Evolutionary conservation across 257 asterid genomes (phyloP).

Genomic region (Anisodus tanguticus): DNA sequence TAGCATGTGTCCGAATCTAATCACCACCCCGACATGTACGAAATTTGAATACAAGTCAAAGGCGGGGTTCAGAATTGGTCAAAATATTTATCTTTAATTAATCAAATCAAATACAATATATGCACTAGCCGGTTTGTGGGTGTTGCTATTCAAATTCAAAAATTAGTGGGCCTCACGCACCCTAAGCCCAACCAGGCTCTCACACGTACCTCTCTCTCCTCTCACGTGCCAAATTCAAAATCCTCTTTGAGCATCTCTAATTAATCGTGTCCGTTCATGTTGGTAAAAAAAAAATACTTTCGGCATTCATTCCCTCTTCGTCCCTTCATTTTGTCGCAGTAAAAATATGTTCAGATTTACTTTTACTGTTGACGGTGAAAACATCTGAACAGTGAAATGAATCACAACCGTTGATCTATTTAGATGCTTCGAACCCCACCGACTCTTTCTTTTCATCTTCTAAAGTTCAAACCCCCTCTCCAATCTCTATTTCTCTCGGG

Average conservation of each 20-base stretch:
- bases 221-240: conserved; percentile 50
- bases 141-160: conserved; percentile 15
- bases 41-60: conserved; percentile 39
- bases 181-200: conserved; percentile 33
- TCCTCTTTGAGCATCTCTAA: not conserved
- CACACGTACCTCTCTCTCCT: conserved; percentile 32
- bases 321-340: conserved; percentile 15
- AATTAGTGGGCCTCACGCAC: conserved; percentile 36
- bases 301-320: not conserved
- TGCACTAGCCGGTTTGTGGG: conserved; percentile 31
- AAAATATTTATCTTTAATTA: conserved; percentile 21
- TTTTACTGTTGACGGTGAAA: conserved; percentile 34
- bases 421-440: conserved; percentile 8
- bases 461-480: not conserved
- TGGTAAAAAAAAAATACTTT: not conserved
- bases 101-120: not conserved
- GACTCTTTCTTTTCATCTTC: conserved; percentile 29
- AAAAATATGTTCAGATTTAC: conserved; percentile 6
- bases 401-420: conserved; percentile 40
- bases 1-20: conserved; percentile 27
- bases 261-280: conserved; percentile 24
- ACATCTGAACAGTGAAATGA: conserved; percentile 27
- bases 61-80: conserved; percentile 43
- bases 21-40: conserved; percentile 17
- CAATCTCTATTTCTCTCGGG: not conserved